Conservation (phyloP, 306 rosid genomes). For the Cicer yamashitae region DNA sequence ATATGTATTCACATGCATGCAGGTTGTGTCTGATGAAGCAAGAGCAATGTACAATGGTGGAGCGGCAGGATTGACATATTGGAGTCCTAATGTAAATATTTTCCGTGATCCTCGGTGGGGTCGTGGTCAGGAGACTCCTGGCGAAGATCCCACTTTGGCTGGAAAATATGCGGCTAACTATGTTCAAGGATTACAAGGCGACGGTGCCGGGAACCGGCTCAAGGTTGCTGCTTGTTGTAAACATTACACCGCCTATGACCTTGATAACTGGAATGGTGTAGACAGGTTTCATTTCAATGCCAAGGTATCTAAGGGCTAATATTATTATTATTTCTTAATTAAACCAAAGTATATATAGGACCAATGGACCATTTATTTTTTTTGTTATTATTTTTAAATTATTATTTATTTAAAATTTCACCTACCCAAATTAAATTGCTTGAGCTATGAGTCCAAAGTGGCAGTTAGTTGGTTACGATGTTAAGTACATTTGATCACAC, state of each 20-base stretch:
- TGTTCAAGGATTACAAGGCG: slow-evolving; percentile 81
- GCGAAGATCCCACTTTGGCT: slow-evolving; percentile 78
- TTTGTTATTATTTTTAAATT: not conserved
- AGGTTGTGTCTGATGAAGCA: slow-evolving; percentile 96
- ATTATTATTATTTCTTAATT: not conserved
- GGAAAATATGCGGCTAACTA: slow-evolving; percentile 78
- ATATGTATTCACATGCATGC: not conserved
- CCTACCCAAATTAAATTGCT: slow-evolving; percentile 2
- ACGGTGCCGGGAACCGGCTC: slow-evolving; percentile 63
- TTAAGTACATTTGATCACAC: not conserved
- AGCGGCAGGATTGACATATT: slow-evolving; percentile 75
- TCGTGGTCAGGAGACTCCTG: slow-evolving; percentile 92
- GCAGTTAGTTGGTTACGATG: not conserved
- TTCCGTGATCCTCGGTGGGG: slow-evolving; percentile 98
- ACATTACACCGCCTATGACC: slow-evolving; percentile 93
- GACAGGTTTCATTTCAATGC: slow-evolving; percentile 94
- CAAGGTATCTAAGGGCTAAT: slow-evolving; percentile 52
- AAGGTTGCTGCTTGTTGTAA: slow-evolving; percentile 97
- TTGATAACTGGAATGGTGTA: slow-evolving; percentile 86
- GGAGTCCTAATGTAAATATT: slow-evolving; percentile 97
- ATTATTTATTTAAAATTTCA: not conserved
- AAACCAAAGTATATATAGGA: not conserved
- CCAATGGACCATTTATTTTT: not conserved
- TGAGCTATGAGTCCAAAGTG: slow-evolving; percentile 3
- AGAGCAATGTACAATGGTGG: slow-evolving; percentile 98